phyloP scores from a whole-genome alignment of 129 eudicot species.

The Flaveria bidentis region DNA sequence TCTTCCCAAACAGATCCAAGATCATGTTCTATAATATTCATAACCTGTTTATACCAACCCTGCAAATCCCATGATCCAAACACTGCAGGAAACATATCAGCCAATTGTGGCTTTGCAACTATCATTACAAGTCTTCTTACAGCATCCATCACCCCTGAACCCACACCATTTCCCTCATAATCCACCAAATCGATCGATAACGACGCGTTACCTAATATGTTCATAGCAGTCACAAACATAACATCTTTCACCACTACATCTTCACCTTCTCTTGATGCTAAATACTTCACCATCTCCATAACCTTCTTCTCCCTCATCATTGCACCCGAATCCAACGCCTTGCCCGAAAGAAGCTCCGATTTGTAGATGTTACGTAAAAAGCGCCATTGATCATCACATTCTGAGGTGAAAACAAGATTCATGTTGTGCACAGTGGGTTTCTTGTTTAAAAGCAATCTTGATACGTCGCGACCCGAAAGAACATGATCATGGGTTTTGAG shows the following conservation, averaged over 20 bases:
- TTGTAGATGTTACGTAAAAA: slow-evolving; percentile 25
- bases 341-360: slow-evolving; percentile 39
- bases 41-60: slow-evolving; percentile 30
- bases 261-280: slow-evolving; percentile 32
- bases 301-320: slow-evolving; percentile 25
- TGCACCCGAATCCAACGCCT: slow-evolving; percentile 35
- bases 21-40: slow-evolving; percentile 10
- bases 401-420: slow-evolving; percentile 14
- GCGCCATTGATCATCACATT: slow-evolving; percentile 35
- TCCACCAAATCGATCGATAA: slow-evolving; percentile 40
- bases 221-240: slow-evolving; percentile 34
- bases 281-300: slow-evolving; percentile 33
- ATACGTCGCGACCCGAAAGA: slow-evolving; percentile 30
- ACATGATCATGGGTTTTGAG: slow-evolving; percentile 46
- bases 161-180: slow-evolving; percentile 31
- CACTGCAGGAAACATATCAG: slow-evolving; percentile 36
- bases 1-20: slow-evolving; percentile 36
- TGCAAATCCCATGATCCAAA: slow-evolving; percentile 39
- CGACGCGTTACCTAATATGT: slow-evolving; percentile 31
- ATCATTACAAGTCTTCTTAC: slow-evolving; percentile 27
- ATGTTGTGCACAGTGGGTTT: slow-evolving; percentile 12
- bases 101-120: slow-evolving; percentile 26
- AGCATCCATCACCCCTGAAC: slow-evolving; percentile 8
- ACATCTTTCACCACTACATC: slow-evolving; percentile 29
- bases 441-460: slow-evolving; percentile 17